Evolutionary conservation across 371 early-diverging fungal species (phyloP).

Genomic region (Syncephalis plumigaleata): DNA sequence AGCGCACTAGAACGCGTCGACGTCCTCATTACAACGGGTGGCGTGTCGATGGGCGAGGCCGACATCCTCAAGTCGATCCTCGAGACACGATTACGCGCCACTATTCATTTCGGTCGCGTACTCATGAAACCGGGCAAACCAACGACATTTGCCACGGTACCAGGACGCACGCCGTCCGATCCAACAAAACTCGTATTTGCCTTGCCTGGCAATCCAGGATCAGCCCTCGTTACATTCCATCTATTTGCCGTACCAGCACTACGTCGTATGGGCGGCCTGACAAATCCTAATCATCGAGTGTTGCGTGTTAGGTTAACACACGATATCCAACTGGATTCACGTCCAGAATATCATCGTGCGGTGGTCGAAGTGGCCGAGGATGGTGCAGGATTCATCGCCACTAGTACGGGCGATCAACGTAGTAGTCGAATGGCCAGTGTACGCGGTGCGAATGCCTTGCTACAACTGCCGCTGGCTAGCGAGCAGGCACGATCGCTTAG

Average conservation of each 20-base stretch:
- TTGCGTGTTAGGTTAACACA: conserved; percentile 37
- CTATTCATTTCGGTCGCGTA: conserved; percentile 77
- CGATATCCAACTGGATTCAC: conserved; percentile 39
- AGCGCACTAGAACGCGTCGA: conserved; percentile 41
- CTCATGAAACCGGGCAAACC: conserved; percentile 90
- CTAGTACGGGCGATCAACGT: conserved; percentile 56
- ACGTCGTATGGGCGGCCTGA: conserved; percentile 48
- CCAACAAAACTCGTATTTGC: conserved; percentile 51
- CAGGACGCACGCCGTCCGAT: conserved; percentile 12
- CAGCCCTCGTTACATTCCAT: conserved; percentile 73
- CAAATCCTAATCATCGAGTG: conserved; percentile 16
- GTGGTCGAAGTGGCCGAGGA: conserved; percentile 16
- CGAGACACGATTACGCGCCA: conserved; percentile 52
- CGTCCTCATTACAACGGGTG: conserved; percentile 79
- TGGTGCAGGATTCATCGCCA: conserved; percentile 22
- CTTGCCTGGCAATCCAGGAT: conserved; percentile 87
- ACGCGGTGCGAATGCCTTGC: conserved; percentile 57
- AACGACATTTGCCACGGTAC: conserved; percentile 68
- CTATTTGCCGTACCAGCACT: conserved; percentile 78
- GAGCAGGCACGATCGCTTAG: too few species aligned
- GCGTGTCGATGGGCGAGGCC: conserved; percentile 89
- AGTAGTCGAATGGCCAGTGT: conserved; percentile 69
- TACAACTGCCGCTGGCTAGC: conserved; percentile 28
- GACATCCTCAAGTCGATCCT: conserved; percentile 77
- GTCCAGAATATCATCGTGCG: conserved; percentile 78